Percentiles rank a stretch among this genome's conserved stretches.
These are phyloP conservation scores for Jatropha multifida DNA, from an alignment of 441 rosid species.

Conservation along the genomic window DNA sequence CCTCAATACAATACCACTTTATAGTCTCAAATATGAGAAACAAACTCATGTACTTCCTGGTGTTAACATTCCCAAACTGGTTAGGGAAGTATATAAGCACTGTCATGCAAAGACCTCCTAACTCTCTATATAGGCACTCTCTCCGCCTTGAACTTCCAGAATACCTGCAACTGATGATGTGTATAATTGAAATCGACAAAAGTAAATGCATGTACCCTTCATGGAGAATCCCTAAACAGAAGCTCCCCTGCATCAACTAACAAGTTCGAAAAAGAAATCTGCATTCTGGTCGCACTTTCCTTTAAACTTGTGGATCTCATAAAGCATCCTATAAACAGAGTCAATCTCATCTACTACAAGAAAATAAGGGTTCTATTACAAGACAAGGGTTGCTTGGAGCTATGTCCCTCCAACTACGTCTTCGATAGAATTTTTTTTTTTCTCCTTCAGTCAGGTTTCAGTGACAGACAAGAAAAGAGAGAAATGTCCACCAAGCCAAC, in stretches of 20 bases:
- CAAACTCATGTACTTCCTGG: neutral
- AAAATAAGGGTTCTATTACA: neutral
- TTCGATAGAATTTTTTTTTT: no score
- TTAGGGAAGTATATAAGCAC: neutral
- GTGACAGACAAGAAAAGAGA: neutral
- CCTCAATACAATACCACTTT: neutral
- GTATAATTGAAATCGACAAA: neutral
- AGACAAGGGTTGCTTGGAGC: neutral
- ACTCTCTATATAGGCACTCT: neutral
- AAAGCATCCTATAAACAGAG: neutral
- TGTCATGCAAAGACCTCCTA: neutral
- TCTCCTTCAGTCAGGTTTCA: no score
- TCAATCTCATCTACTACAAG: neutral
- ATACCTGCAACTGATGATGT: neutral
- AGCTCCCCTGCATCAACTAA: neutral
- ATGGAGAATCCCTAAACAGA: neutral
- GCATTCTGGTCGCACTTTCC: neutral
- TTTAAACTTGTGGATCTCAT: neutral
- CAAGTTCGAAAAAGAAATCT: neutral
- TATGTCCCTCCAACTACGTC: no score
- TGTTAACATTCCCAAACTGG: conserved; percentile 10
- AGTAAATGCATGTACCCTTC: neutral
- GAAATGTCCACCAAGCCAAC: neutral
- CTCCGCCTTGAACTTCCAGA: neutral
- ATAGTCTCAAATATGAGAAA: neutral